Evolutionary conservation across 495 filamentous ascomycete genomes (phyloP), one percentile per base, ranked within the genome.

Genomic region (Penicillium riverlandense): DNA sequence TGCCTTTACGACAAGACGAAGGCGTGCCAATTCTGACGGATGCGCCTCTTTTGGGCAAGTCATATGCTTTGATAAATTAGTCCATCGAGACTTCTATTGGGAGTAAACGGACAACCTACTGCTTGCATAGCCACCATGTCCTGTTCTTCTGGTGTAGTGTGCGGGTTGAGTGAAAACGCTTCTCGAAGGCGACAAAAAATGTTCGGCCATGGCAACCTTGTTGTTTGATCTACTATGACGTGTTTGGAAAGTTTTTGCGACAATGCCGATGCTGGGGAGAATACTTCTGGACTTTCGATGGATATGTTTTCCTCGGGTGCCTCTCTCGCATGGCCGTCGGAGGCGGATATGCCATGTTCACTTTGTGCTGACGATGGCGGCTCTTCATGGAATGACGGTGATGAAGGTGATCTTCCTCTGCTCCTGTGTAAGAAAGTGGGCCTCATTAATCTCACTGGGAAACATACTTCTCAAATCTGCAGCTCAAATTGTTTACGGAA

Each of bases 141-240:
- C 55, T 31, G 27, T 29, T 45, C 52, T 33, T 48, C 52, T 11
- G 41, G 40, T 5, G 28, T 38, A 7, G 29, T 11, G 11, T 51
- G 40, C 8, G 46, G 28, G 40, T 47, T 38, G 9, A 57, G 45
- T 11, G 50, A 57, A 15, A 57, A 50, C 1, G 53, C 53, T 22
- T 57, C 50, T 42, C 53, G 46, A 35, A 57, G 43, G 1, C 53
- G 45, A 8, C 42, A 46, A 10, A 57, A 16, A 29, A 57, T 43
- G 16, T 44, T 53, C 14, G 53, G 53, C 53, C 46, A 53, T 10
- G 44, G 36, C 9, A 30, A 33, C 29, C 46, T 46, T 29, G 44
- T 52, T 2, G 46, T 45, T 35, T 50, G 42, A 15, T 45, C 45
- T 1, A 35, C 39, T 33, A 55, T 37, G 12, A 51, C 52, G 45